Percentiles rank a stretch among this genome's conserved stretches.
phyloP scores from a whole-genome alignment of 2,329 filamentous ascomycete genomes.

The Chalaropsis thielavioides region DNA sequence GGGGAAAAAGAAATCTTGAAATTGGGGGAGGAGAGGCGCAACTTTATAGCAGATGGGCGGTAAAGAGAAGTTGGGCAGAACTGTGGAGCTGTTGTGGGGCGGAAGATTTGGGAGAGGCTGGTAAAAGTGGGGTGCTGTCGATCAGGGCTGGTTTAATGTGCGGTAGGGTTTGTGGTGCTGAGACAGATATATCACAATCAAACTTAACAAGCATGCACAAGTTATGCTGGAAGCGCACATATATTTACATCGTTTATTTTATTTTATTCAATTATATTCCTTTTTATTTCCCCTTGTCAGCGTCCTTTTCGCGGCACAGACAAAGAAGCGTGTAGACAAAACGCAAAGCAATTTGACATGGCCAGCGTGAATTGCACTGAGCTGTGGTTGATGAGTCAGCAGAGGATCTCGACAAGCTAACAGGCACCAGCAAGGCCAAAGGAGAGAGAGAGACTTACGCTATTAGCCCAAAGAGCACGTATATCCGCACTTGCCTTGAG shows the following conservation, averaged over 20 bases:
- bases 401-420: neutral
- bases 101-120: neutral
- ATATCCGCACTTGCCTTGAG: neutral
- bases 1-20: conserved; percentile 22
- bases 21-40: conserved; percentile 6
- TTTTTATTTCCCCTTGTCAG: neutral
- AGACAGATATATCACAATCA: neutral
- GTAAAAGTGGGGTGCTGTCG: neutral
- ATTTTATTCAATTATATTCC: neutral
- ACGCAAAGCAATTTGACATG: conserved; percentile 10
- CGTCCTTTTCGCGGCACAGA: neutral
- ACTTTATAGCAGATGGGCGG: conserved; percentile 24
- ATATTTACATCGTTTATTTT: neutral
- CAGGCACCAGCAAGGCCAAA: too few species aligned
- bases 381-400: neutral
- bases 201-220: neutral
- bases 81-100: neutral
- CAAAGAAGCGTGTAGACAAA: neutral
- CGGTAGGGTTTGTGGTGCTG: neutral
- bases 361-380: conserved; percentile 7
- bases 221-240: neutral
- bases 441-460: neutral
- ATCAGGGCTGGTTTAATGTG: neutral
- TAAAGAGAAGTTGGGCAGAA: neutral
- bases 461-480: conserved; percentile 2